A percentile compares a stretch with the other conserved stretches of the same genome.
Evolutionary conservation across 371 early-diverging fungal species (phyloP).

Genomic region (Mucor indicus): DNA sequence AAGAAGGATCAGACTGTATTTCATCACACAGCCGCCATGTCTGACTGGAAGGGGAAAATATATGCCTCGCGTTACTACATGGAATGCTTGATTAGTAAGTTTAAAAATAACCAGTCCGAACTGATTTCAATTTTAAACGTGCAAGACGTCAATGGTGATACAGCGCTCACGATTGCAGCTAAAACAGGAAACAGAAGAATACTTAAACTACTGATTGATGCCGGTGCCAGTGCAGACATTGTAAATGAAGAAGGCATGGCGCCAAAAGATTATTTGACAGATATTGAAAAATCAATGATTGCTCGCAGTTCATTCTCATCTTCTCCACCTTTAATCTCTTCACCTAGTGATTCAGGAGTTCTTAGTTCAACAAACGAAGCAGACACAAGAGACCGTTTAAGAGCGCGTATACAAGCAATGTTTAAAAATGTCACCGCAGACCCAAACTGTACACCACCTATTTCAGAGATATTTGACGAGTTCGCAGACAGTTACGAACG

Average conservation of each 20-base stretch:
- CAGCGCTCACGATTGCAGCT: constrained; percentile 86
- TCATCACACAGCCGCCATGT: constrained; percentile 84
- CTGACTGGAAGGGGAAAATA: constrained; percentile 71
- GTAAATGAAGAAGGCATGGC: constrained; percentile 70
- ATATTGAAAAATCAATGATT: constrained; percentile 19
- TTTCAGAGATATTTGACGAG: constrained; percentile 29
- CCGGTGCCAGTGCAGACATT: constrained; percentile 75
- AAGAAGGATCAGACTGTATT: constrained; percentile 82
- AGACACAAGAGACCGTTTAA: constrained; percentile 20
- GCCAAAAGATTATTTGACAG: constrained; percentile 46
- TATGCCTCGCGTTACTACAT: constrained; percentile 84
- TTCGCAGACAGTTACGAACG: constrained; percentile 35
- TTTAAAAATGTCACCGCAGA: constrained; percentile 11
- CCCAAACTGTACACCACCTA: constrained; percentile 8
- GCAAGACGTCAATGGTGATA: constrained; percentile 84
- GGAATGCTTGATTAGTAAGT: constrained; percentile 74
- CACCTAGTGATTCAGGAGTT: constrained; percentile 17
- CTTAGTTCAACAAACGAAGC: constrained; percentile 31
- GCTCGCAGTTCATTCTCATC: not conserved
- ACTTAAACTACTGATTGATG: constrained; percentile 70
- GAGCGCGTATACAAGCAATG: constrained; percentile 16
- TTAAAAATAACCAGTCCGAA: constrained; percentile 51
- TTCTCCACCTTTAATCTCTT: not conserved
- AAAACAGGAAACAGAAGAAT: constrained; percentile 69
- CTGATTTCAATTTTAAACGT: constrained; percentile 75